phyloP scores from a whole-genome alignment of 768 basidiomycete species.

The Leccinum aurantiacum region DNA sequence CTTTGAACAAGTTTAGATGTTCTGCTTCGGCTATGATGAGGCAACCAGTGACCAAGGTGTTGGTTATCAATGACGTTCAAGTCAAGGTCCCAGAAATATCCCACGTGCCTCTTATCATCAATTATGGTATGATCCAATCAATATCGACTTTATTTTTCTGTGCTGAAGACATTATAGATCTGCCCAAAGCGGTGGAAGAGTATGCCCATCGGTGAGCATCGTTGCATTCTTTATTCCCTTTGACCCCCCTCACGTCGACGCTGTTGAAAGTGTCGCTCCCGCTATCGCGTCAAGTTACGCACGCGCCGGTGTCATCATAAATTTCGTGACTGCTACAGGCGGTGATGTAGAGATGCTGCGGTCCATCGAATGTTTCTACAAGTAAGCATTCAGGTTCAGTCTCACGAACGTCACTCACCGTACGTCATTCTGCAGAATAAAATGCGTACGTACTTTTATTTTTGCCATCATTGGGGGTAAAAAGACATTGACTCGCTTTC shows the following conservation, averaged over 20 bases:
- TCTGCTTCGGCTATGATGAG: conserved; percentile 56
- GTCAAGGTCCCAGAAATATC: conserved; percentile 88
- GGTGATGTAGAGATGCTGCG: conserved; percentile 98
- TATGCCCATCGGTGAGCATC: conserved; percentile 83
- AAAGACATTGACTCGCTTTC: conserved; percentile 24
- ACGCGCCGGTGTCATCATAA: conserved; percentile 89
- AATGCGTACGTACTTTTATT: conserved; percentile 66
- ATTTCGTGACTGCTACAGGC: conserved; percentile 96
- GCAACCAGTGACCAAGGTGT: conserved; percentile 66
- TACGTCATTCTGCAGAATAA: conserved; percentile 54
- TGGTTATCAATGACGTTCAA: conserved; percentile 93
- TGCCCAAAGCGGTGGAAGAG: conserved; percentile 94
- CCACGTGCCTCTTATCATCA: conserved; percentile 91
- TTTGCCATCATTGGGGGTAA: neutral
- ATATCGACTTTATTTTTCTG: neutral
- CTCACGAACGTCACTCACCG: conserved; percentile 13
- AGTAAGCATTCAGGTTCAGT: conserved; percentile 47
- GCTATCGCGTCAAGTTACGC: conserved; percentile 83
- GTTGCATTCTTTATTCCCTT: neutral
- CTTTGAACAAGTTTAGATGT: conserved; percentile 81
- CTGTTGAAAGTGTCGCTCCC: conserved; percentile 64
- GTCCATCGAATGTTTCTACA: conserved; percentile 98
- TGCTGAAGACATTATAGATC: conserved; percentile 47
- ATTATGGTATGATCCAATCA: conserved; percentile 64
- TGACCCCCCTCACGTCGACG: conserved; percentile 9